Evolutionary conservation across 306 rosid genomes (phyloP).

Genomic region (Citrullus mucosospermus): DNA sequence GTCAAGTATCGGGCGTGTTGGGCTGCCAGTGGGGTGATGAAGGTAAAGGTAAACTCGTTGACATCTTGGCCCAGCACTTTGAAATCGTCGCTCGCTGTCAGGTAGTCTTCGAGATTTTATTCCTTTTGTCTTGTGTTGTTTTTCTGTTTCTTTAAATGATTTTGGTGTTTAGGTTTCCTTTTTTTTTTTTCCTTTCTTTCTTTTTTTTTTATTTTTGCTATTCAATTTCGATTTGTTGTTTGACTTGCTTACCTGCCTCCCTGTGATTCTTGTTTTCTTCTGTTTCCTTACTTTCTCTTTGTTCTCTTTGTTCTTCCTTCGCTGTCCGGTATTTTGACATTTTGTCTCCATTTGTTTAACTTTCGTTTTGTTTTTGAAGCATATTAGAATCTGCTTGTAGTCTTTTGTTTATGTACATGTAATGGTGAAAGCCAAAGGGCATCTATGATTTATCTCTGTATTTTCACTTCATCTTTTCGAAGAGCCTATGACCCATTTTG

Average conservation of each 20-base stretch:
- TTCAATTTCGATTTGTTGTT: not conserved
- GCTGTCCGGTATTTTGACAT: not conserved
- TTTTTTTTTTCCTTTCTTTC: no score
- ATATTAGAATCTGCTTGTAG: not conserved
- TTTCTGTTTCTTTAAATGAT: not conserved
- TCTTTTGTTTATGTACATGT: not conserved
- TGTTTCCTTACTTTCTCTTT: not conserved
- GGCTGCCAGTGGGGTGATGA: constrained; percentile 99
- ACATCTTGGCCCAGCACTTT: constrained; percentile 78
- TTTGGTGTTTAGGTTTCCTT: not conserved
- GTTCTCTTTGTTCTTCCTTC: not conserved
- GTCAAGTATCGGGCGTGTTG: constrained; percentile 78
- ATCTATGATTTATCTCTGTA: not conserved
- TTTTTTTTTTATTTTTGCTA: not conserved
- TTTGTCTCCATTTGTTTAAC: not conserved
- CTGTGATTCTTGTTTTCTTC: not conserved
- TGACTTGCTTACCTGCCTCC: not conserved
- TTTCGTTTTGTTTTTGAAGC: not conserved
- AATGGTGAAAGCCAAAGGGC: not conserved
- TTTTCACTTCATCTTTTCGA: not conserved
- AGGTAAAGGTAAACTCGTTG: constrained; percentile 95
- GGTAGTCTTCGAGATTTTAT: constrained; percentile 19
- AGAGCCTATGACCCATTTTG: not conserved
- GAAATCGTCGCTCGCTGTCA: constrained; percentile 92
- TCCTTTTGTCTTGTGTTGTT: not conserved